Base-by-base conservation (phyloP, 257 asterid species). In the Scutellaria baicalensis region DNA sequence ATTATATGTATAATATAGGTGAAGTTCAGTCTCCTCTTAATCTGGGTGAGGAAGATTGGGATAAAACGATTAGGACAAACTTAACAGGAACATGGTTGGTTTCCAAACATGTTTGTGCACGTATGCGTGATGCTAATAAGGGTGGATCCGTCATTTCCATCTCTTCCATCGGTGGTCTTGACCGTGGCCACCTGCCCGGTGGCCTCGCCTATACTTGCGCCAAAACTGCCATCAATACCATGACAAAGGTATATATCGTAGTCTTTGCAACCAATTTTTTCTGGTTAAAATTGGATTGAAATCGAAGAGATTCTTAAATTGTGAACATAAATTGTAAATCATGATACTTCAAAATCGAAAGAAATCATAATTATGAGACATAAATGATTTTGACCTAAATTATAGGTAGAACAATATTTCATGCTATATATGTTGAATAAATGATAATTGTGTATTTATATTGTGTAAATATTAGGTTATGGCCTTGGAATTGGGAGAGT, bases 401-500 rank as follows among this genome's bases (percentile, higher is more conserved):
- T n/a, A n/a, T n/a, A n/a, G n/a, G n/a, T n/a, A n/a, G n/a, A n/a
- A n/a, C n/a, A n/a, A n/a, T n/a, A n/a, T n/a, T n/a, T n/a, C n/a
- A n/a, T n/a, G n/a, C n/a, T n/a, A n/a, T n/a, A n/a, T n/a, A n/a
- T n/a, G n/a, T n/a, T n/a, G n/a, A n/a, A n/a, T n/a, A 23, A 23
- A 23, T 23, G 31, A 23, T 23, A 3, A 23, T 23, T 23, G 31
- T 23, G 31, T 23, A 23, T 23, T 23, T 23, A 23, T 27, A 27
- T 27, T 27, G 33, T 27, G 4, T 13, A n/a, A n/a, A n/a, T n/a
- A 8, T 58, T 55, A 89, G 95, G 68, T 75, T 10, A 88, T 90
- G 96, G 95, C 96, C 0, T 1, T 84, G 66, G 96, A 87, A 69
- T 31, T 87, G 13, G 92, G 92, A 21, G 52, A 8, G 13, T 62